Conservation (phyloP, 2,329 filamentous ascomycete genomes). For the Monosporascus sp. region DNA sequence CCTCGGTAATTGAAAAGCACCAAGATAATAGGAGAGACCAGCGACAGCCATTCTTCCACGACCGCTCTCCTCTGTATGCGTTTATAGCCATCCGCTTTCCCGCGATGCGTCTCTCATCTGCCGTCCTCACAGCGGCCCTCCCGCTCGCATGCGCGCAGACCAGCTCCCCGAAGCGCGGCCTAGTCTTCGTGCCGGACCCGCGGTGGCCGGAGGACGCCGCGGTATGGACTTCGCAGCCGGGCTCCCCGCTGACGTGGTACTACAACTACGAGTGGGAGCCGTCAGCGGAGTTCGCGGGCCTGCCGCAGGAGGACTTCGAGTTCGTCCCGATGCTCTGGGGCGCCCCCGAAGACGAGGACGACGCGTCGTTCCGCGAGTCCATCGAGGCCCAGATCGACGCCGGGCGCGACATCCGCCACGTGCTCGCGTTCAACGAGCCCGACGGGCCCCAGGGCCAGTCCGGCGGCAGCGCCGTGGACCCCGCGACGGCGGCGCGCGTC, state of each 20-base stretch:
- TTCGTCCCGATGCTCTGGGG: slow-evolving; percentile 84
- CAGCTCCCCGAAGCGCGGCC: slow-evolving; percentile 57
- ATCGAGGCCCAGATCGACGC: slow-evolving; percentile 50
- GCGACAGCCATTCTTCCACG: too few relatives aligned
- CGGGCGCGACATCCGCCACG: slow-evolving; percentile 56
- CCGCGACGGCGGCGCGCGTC: slow-evolving; percentile 55
- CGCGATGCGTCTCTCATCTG: slow-evolving; percentile 11
- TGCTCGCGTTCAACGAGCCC: slow-evolving; percentile 77
- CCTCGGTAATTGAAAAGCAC: too few relatives aligned
- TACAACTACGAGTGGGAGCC: slow-evolving; percentile 69
- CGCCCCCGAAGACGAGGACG: slow-evolving; percentile 32
- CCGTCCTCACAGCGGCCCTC: slow-evolving; percentile 6
- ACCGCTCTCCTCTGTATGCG: too few relatives aligned
- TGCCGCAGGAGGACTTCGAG: slow-evolving; percentile 52
- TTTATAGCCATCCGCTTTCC: neutral
- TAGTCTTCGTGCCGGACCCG: slow-evolving; percentile 59
- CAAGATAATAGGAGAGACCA: too few relatives aligned
- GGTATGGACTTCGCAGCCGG: slow-evolving; percentile 50
- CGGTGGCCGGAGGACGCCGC: slow-evolving; percentile 55
- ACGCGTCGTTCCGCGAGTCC: slow-evolving; percentile 55
- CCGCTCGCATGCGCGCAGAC: slow-evolving; percentile 16
- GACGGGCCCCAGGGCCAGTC: slow-evolving; percentile 45
- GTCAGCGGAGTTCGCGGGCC: slow-evolving; percentile 42
- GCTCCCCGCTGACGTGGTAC: slow-evolving; percentile 70
- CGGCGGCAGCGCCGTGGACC: slow-evolving; percentile 59